These are phyloP conservation scores for Platanthera guangdongensis DNA, from an alignment of 106 monocot genomes.

Conservation along the genomic window DNA sequence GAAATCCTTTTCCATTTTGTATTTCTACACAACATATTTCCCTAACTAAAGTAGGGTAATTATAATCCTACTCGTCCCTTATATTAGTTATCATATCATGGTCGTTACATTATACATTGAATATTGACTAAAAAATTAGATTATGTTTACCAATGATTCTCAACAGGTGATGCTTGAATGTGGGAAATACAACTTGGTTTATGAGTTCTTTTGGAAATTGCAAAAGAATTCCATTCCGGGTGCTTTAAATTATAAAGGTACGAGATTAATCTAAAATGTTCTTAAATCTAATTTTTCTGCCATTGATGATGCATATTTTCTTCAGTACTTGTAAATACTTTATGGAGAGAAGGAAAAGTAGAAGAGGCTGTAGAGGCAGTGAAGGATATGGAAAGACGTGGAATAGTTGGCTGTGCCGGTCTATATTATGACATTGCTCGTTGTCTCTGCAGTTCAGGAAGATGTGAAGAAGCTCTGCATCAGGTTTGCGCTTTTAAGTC, in stretches of 20 bases:
- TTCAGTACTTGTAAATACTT: constrained; percentile 82
- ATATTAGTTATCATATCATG: too few relatives aligned
- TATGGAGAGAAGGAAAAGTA: constrained; percentile 90
- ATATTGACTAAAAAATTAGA: too few relatives aligned
- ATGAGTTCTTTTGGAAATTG: constrained; percentile 82
- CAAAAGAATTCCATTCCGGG: constrained; percentile 61
- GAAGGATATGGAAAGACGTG: constrained; percentile 86
- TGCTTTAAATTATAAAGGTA: constrained; percentile 90
- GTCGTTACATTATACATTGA: too few relatives aligned
- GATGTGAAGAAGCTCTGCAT: constrained; percentile 82
- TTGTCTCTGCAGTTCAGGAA: constrained; percentile 87
- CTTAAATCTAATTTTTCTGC: constrained; percentile 1
- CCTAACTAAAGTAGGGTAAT: too few relatives aligned
- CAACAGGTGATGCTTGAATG: constrained; percentile 85
- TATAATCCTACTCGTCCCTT: too few relatives aligned
- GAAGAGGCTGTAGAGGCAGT: constrained; percentile 86
- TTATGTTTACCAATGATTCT: not conserved
- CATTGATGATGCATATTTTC: constrained; percentile 8
- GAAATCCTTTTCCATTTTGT: too few relatives aligned
- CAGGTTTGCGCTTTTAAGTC: constrained; percentile 37
- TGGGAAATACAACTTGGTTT: constrained; percentile 84
- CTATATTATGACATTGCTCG: constrained; percentile 95
- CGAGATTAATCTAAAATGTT: not conserved
- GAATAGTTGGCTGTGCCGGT: constrained; percentile 88
- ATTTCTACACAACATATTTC: too few relatives aligned